Base-by-base conservation (phyloP, 441 rosid genomes). In the Corymbia calophylla region DNA sequence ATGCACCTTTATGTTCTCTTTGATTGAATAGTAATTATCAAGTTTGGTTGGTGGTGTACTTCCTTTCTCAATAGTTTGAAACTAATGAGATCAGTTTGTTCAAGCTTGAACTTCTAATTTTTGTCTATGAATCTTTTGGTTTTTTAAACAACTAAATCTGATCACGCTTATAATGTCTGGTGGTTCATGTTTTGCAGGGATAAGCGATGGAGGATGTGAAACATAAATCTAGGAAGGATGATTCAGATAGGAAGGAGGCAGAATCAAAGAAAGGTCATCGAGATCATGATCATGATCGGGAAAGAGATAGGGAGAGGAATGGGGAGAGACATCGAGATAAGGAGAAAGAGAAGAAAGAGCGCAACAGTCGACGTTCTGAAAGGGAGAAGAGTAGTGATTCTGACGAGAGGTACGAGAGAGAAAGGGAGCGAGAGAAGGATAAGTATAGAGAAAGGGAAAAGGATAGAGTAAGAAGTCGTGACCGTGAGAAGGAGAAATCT, bases 401-500 rank as follows among this genome's bases (percentile, higher is more conserved):
- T 88, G 96, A 92, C 89, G 97, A 94, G 48, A 93, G 89, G 81
- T 53, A 90, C 66, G 95, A 93, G 21, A 91, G 94, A 88, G 95
- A 92, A 88, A 92, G 90, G 54, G 89, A 56, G 84, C 87, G 60
- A 39, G 91, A 70, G 18, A 88, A 88, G 92, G 86, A 95, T 93
- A 90, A 94, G 93, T 92, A 89, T 35, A 88, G 82, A 49, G 89
- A 81, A 7, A 88, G 89, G 86, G 91, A 89, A 27, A 85, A 90
- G 58, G 94, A 92, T 85, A 93, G 87, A 91, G 91, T 88, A 31
- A 89, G 88, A 86, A 88, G 81, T 90, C 88, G 54, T 23, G 93
- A 91, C 66, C 91, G 90, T 77, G 93, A 91, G 66, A 91, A 70
- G 54, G 94, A 91, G 84, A 90, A 82, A 66, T 27, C 87, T 48